Evolutionary conservation across 139 green algal genomes (phyloP).

Genomic region (Tetraselmis striata): DNA sequence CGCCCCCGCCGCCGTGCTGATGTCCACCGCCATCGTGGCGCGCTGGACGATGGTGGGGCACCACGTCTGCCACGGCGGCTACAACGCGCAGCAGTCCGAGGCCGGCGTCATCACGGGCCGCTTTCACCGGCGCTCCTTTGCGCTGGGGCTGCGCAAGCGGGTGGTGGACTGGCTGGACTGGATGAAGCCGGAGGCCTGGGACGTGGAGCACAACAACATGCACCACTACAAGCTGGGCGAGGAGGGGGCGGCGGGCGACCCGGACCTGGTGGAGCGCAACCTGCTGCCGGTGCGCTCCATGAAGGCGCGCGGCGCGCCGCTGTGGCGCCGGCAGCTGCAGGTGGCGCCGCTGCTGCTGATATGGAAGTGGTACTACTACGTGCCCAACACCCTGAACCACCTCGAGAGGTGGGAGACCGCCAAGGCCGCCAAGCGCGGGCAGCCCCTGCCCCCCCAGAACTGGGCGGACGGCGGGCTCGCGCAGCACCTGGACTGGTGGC

Average conservation of each 20-base stretch:
- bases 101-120: conserved; percentile 10
- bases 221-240: conserved; percentile 33
- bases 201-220: conserved; percentile 32
- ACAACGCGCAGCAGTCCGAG: conserved; percentile 16
- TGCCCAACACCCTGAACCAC: conserved; percentile 30
- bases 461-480: background rate
- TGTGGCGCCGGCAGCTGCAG: background rate
- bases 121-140: conserved; percentile 27
- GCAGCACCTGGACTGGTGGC: background rate
- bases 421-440: conserved; percentile 11
- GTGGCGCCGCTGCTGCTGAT: conserved; percentile 1
- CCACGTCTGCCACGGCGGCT: conserved; percentile 32
- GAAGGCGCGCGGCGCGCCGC: conserved; percentile 5
- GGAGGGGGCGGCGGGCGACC: conserved; percentile 5
- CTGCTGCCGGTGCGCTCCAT: conserved; percentile 5
- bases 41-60: conserved; percentile 34
- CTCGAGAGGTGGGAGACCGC: background rate
- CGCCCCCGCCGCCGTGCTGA: conserved; percentile 14
- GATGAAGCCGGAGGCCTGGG: conserved; percentile 32
- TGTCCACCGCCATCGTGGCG: conserved; percentile 22
- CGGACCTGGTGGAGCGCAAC: conserved; percentile 32
- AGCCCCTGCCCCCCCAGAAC: background rate
- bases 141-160: conserved; percentile 4
- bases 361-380: conserved; percentile 38
- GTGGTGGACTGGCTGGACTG: conserved; percentile 29